Evolutionary conservation across 2,329 filamentous ascomycete species (phyloP), one percentile per base, ranked within the genome.

Genomic region (Exserohilum turcica): DNA sequence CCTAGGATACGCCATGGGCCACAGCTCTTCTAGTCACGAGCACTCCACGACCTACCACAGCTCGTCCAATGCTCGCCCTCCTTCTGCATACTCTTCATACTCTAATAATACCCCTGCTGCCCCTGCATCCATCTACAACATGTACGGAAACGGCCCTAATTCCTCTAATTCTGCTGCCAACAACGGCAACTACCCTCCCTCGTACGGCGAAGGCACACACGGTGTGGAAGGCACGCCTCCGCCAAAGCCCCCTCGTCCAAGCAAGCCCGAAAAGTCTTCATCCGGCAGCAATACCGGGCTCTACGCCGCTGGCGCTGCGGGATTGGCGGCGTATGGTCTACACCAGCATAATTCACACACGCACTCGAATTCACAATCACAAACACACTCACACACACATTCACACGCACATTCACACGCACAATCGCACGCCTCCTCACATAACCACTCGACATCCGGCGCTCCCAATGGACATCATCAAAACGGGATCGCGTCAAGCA

Each of bases 281-380:
- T 76, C 76, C 45, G 68, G 73, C 43, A 72, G 76, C 39, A 73
- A 79, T 54, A 63, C 74, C 49, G 77, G 77, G 39, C 60, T 80
- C 19, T 79, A 79, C 60, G 76, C 77, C 57, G 76, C 77, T 59
- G 77, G 76, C 39, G 77, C 75, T 43, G 76, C 78, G 28, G 79
- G 75, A n/a, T 65, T 78, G 24, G 79, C 77, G 37, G 78, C 77
- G 4, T 79, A 82, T 61, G 76, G 73, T 48, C 56, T 77, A 56
- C 74, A 75, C 55, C 71, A 78, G 49, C 73, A 78, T 52, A 70
- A 73, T 57, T 63, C 68, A 60, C 57, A 58, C 56, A 36, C 55
- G 57, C 58, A 63, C 61, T 73, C 50, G 47, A 70, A 78, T 56
- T 38, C 56, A 57, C 59, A 63, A 60, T 73, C 52, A 44, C 71